These are phyloP conservation scores for Bombardia bombarda DNA, from an alignment of 495 filamentous ascomycete species.

Conservation along the genomic window DNA sequence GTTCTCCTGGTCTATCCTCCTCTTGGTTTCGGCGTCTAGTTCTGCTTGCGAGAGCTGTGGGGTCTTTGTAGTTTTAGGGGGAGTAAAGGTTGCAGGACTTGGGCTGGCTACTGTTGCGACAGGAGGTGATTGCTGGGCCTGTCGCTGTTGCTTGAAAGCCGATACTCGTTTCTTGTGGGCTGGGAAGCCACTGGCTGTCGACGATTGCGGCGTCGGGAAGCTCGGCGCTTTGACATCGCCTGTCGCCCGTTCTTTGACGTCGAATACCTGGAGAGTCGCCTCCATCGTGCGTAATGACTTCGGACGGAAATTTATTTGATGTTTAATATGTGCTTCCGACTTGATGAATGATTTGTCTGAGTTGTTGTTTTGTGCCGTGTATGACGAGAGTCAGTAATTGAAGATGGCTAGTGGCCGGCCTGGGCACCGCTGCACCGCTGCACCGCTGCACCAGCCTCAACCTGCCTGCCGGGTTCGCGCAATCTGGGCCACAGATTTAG, in stretches of 20 bases:
- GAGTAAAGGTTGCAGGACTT: no score
- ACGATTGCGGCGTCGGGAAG: conserved; percentile 50
- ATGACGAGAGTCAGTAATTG: no score
- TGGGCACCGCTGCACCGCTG: no score
- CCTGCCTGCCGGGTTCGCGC: neutral
- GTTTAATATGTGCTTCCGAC: neutral
- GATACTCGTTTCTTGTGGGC: conserved; percentile 74
- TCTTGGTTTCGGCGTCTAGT: conserved; percentile 46
- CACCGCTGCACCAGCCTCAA: neutral
- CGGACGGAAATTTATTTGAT: neutral
- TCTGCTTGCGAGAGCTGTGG: conserved; percentile 6
- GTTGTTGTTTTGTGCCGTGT: no score
- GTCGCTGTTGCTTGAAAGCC: conserved; percentile 66
- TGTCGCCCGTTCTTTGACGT: conserved; percentile 68
- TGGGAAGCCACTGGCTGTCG: conserved; percentile 69
- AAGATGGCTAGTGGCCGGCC: no score
- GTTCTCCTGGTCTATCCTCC: conserved; percentile 76
- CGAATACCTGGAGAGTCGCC: conserved; percentile 49
- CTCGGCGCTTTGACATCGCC: conserved; percentile 49
- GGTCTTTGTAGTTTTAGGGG: no score
- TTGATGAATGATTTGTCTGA: no score
- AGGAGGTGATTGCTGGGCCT: conserved; percentile 10
- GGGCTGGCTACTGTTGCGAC: neutral
- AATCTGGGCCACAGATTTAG: neutral
- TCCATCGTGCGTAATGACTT: conserved; percentile 26